Evolutionary conservation across 2,329 filamentous ascomycete genomes (phyloP).

Genomic region (Claviceps purpurea): DNA sequence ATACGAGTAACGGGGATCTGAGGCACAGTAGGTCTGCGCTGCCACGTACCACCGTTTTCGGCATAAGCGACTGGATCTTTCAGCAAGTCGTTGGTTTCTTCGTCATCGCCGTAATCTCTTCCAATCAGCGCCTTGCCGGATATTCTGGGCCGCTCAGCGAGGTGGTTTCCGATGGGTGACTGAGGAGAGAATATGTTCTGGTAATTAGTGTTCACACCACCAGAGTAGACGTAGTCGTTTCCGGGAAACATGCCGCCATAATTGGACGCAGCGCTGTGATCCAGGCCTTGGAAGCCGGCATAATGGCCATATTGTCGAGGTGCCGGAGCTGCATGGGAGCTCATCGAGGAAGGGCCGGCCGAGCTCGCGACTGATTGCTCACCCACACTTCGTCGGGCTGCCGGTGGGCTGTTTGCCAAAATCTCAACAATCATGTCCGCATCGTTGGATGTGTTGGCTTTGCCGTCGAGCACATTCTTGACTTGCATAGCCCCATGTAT

Average conservation of each 20-base stretch:
- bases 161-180: constrained; percentile 57
- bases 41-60: constrained; percentile 35
- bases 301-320: constrained; percentile 45
- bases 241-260: constrained; percentile 37
- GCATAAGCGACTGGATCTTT: constrained; percentile 62
- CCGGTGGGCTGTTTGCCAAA: constrained; percentile 26
- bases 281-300: constrained; percentile 48
- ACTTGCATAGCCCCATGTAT: constrained; percentile 40
- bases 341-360: constrained; percentile 26
- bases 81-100: constrained; percentile 59
- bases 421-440: constrained; percentile 46
- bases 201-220: constrained; percentile 40
- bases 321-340: constrained; percentile 26
- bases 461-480: constrained; percentile 44
- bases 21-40: constrained; percentile 58
- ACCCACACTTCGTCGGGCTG: constrained; percentile 14
- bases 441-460: constrained; percentile 35
- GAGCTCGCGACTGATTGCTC: constrained; percentile 12
- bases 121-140: constrained; percentile 62
- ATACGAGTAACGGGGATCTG: constrained; percentile 59
- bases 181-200: constrained; percentile 59
- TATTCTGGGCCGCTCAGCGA: constrained; percentile 45
- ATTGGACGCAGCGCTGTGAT: constrained; percentile 45
- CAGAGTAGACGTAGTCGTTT: constrained; percentile 46
- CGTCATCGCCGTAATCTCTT: constrained; percentile 48